These are phyloP conservation scores for Sporothrix inflata DNA, from an alignment of 2,329 filamentous ascomycete genomes.

Conservation along the genomic window DNA sequence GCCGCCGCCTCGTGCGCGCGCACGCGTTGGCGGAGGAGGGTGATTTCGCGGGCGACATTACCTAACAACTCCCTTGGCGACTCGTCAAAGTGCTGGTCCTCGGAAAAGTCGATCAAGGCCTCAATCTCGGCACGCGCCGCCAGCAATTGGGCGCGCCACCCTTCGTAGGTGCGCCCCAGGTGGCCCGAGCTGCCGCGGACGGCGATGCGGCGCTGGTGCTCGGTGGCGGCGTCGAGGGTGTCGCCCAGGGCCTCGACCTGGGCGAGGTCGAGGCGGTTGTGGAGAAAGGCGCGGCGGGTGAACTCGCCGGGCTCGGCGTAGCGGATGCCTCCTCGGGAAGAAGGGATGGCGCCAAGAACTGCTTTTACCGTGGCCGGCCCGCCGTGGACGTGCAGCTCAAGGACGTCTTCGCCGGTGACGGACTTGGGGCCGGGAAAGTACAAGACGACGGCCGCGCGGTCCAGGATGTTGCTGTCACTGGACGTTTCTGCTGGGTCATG, in stretches of 20 bases:
- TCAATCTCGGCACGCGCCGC: constrained; percentile 88
- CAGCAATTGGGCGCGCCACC: constrained; percentile 77
- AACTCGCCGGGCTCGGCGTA: constrained; percentile 97
- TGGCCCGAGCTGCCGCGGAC: constrained; percentile 74
- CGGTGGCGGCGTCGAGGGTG: constrained; percentile 72
- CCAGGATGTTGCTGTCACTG: constrained; percentile 59
- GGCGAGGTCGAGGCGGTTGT: constrained; percentile 80
- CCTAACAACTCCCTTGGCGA: constrained; percentile 71
- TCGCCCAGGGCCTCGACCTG: constrained; percentile 74
- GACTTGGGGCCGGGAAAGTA: constrained; percentile 81
- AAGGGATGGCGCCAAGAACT: constrained; percentile 75
- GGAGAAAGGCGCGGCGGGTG: constrained; percentile 87
- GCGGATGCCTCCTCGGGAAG: constrained; percentile 56
- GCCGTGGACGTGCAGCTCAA: constrained; percentile 94
- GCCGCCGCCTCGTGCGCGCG: constrained; percentile 73
- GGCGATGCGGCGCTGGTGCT: constrained; percentile 87
- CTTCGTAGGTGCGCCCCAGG: constrained; percentile 76
- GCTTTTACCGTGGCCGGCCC: constrained; percentile 87
- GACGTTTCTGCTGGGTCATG: constrained; percentile 53
- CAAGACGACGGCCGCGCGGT: constrained; percentile 78
- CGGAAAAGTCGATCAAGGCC: constrained; percentile 93
- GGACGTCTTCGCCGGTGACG: constrained; percentile 87
- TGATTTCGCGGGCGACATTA: constrained; percentile 59
- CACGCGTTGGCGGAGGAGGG: constrained; percentile 53
- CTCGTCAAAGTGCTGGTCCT: constrained; percentile 97